These are phyloP conservation scores for Stephanodiscus minutulus DNA, from an alignment of 108 stramenopile species.

Conservation along the genomic window DNA sequence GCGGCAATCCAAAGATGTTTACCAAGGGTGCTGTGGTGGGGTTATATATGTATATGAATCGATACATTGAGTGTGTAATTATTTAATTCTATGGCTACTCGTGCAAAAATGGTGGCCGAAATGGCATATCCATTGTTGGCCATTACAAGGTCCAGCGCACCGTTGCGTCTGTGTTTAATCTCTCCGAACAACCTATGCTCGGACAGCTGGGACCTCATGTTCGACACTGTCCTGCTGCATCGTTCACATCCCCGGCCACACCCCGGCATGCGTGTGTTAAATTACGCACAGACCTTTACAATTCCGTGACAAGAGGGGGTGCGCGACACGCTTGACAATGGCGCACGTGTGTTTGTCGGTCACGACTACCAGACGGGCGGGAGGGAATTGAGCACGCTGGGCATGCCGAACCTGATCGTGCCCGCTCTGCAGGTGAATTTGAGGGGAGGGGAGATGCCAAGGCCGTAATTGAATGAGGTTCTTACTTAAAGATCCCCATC, in stretches of 20 bases:
- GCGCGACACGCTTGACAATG: constrained; percentile 32
- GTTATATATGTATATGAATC: no score
- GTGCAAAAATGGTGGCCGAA: no score
- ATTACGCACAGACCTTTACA: constrained; percentile 28
- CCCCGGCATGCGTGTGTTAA: constrained; percentile 54
- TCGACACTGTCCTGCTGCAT: constrained; percentile 20
- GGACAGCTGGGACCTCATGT: constrained; percentile 46
- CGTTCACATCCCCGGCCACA: constrained; percentile 53
- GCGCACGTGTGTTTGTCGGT: constrained; percentile 44
- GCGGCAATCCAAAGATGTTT: no score
- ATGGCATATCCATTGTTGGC: no score
- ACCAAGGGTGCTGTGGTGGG: no score
- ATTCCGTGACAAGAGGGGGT: constrained; percentile 26
- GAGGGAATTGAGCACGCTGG: constrained; percentile 33
- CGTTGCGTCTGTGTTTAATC: constrained; percentile 44
- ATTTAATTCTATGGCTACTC: no score
- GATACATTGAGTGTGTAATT: no score
- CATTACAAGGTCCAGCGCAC: constrained; percentile 39
- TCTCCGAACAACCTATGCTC: constrained; percentile 35
- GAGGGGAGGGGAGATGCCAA: constrained; percentile 49
- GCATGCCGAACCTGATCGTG: constrained; percentile 49
- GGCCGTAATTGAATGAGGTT: constrained; percentile 46
- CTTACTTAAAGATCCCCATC: constrained; percentile 54
- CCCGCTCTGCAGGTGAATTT: constrained; percentile 59
- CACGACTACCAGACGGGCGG: constrained; percentile 56